Base-by-base conservation (phyloP, 169 alveolate genomes). In the Eimeria zaria region DNA sequence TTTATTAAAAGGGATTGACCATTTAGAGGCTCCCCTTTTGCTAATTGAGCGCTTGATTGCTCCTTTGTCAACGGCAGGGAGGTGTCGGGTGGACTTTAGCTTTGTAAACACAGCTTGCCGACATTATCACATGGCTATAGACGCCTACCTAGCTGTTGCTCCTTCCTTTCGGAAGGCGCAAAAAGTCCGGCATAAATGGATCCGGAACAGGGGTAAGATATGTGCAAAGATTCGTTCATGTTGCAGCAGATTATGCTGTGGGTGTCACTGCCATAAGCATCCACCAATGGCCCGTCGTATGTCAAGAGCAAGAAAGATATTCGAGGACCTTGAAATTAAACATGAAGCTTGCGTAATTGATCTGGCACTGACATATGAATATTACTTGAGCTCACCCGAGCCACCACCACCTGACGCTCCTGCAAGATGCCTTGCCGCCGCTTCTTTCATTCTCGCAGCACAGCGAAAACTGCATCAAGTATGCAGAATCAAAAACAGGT, bases 281-380 rank as follows among this genome's bases (percentile, higher is more conserved):
- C 93, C 93, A 39, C 93, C 93, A 87, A 87, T 87, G 93, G 93
- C 93, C 83, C 78, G 93, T 41, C 93, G 93, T 55, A 87, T 87
- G 93, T 48, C 93, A 18, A 58, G 93, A 41, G 93, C 93, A 41
- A 60, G 93, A 30, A 87, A 87, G 71, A 87, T 87, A 58, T 87
- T 87, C 41, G 93, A 87, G 73, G 93, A 87, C 36, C 81, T 87
- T 39, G 93, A 87, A 64, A 87, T 87, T 24, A 87, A 53, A 18
- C 93, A 87, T 41, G 93, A 87, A 30, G 93, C 93, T 30, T 87
- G 67, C 20, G 71, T 87, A 48, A 87, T 87, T 62, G 93, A 87
- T 36, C 80, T 87, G 20, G 93, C 93, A 30, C 64, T 87, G 27
- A 87, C 93, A 27, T 87, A 87, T 16, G 93, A 87, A 27, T 87